phyloP scores from a whole-genome alignment of 1,284 basidiomycete species.

The Rhizoctonia solani region DNA sequence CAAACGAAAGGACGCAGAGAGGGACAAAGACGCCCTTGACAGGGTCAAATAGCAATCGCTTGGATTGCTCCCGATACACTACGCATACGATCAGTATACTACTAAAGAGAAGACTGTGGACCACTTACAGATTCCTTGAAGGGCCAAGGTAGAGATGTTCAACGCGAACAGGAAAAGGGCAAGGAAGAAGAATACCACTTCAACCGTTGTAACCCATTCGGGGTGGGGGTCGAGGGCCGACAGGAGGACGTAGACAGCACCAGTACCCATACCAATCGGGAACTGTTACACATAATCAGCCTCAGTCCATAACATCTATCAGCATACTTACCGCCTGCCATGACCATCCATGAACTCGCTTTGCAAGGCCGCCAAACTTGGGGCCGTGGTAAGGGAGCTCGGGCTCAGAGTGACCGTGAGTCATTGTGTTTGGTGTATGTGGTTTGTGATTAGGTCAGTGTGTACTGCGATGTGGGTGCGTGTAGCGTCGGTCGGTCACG shows the following conservation, averaged over 20 bases:
- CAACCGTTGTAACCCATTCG: slow-evolving; percentile 34
- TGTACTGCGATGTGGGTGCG: slow-evolving; percentile 15
- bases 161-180: slow-evolving; percentile 35
- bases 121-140: slow-evolving; percentile 33
- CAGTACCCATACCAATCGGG: slow-evolving; percentile 35
- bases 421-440: slow-evolving; percentile 25
- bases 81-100: background rate
- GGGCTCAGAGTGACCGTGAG: slow-evolving; percentile 29
- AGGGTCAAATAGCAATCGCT: slow-evolving; percentile 33
- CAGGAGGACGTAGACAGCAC: slow-evolving; percentile 35
- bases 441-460: background rate
- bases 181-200: slow-evolving; percentile 36
- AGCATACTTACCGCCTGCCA: slow-evolving; percentile 21
- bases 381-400: slow-evolving; percentile 23
- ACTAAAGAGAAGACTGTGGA: too few species aligned
- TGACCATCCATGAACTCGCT: slow-evolving; percentile 32
- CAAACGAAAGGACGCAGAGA: slow-evolving; percentile 35
- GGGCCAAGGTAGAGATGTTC: slow-evolving; percentile 25
- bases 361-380: slow-evolving; percentile 23
- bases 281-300: background rate
- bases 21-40: slow-evolving; percentile 39
- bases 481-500: slow-evolving; percentile 29
- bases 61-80: slow-evolving; percentile 32
- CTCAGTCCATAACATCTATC: background rate
- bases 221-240: slow-evolving; percentile 29